Percentiles rank a stretch among this genome's conserved stretches.
phyloP scores from a whole-genome alignment of 148 eudicot genomes.

The Dianthus caryophyllus region DNA sequence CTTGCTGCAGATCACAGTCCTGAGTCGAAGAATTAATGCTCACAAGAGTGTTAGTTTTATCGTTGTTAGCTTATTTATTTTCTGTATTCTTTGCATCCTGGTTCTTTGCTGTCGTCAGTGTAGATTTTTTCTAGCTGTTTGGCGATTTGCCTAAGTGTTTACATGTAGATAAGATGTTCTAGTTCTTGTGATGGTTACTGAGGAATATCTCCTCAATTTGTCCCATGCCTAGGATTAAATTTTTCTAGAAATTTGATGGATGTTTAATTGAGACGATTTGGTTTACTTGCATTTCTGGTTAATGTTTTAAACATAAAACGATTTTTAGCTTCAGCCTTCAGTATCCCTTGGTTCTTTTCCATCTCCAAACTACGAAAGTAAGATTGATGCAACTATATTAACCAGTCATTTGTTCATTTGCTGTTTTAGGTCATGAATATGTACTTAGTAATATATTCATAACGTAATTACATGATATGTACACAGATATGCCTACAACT shows the following conservation, averaged over 20 bases:
- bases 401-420: not conserved
- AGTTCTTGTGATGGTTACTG: constrained; percentile 25
- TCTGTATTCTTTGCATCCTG: constrained; percentile 10
- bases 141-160: constrained; percentile 29
- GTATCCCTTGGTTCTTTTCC: not conserved
- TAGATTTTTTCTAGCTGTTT: constrained; percentile 26
- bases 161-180: constrained; percentile 47
- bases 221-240: constrained; percentile 27
- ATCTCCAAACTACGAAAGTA: not conserved
- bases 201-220: constrained; percentile 26
- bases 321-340: not conserved
- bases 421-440: not conserved
- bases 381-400: not conserved
- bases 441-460: not conserved
- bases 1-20: constrained; percentile 9
- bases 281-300: constrained; percentile 4
- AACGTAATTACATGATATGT: constrained; percentile 1
- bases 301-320: constrained; percentile 7
- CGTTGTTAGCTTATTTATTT: constrained; percentile 12
- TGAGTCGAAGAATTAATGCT: constrained; percentile 7
- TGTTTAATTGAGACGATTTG: constrained; percentile 14
- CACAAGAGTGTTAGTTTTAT: constrained; percentile 20
- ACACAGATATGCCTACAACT: constrained; percentile 7
- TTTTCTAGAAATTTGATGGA: constrained; percentile 18
- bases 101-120: constrained; percentile 17